Evolutionary conservation across 805 yeast species (phyloP).

Genomic region (Tetrapisispora phaffii): DNA sequence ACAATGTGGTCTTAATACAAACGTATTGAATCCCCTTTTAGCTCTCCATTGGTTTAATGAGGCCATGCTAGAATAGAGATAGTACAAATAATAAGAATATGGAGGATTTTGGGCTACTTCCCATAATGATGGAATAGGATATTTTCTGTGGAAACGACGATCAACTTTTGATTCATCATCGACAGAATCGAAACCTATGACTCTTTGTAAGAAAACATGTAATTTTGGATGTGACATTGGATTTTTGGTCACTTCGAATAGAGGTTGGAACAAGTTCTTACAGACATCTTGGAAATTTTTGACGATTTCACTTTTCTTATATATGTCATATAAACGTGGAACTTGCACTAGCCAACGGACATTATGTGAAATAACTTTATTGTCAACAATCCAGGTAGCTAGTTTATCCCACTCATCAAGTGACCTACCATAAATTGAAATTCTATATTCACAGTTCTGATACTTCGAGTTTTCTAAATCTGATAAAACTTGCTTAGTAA

Average conservation of each 20-base stretch:
- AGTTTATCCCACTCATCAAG: constrained; percentile 89
- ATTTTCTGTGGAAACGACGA: constrained; percentile 68
- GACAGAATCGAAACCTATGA: constrained; percentile 95
- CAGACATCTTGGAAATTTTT: constrained; percentile 65
- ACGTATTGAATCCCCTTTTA: constrained; percentile 68
- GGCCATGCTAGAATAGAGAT: constrained; percentile 76
- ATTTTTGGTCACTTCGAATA: constrained; percentile 79
- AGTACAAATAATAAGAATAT: constrained; percentile 90
- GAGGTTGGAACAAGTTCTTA: constrained; percentile 71
- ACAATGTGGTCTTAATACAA: constrained; percentile 94
- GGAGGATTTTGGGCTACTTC: constrained; percentile 76
- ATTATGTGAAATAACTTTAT: constrained; percentile 82
- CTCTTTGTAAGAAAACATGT: constrained; percentile 80
- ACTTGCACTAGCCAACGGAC: constrained; percentile 96
- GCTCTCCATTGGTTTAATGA: constrained; percentile 79
- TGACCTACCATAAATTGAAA: constrained; percentile 87
- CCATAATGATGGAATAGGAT: constrained; percentile 85
- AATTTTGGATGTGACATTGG: constrained; percentile 88
- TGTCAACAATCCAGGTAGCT: constrained; percentile 91
- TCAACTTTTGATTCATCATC: constrained; percentile 96
- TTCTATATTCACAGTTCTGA: constrained; percentile 95
- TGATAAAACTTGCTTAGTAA: constrained; percentile 85
- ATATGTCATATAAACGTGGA: constrained; percentile 86
- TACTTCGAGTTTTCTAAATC: constrained; percentile 92
- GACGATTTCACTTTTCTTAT: constrained; percentile 67